These are phyloP conservation scores for Cenchrus purpureus DNA, from an alignment of 176 grass and related monocot species.

Conservation along the genomic window DNA sequence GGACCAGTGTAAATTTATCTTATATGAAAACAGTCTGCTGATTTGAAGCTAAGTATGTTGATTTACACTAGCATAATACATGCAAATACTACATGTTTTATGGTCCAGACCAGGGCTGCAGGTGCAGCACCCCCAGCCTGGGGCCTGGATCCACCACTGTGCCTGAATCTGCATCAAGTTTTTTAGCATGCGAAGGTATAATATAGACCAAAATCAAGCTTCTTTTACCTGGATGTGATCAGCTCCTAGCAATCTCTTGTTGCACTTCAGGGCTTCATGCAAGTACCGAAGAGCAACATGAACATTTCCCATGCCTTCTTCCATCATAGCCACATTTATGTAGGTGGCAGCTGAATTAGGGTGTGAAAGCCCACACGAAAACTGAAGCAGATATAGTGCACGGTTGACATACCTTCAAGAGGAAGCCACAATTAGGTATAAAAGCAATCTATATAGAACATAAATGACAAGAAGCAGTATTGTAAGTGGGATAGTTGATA, in stretches of 20 bases:
- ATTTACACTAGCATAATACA: no score
- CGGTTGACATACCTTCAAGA: constrained; percentile 93
- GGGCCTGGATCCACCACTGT: no score
- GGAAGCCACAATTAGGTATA: constrained; percentile 32
- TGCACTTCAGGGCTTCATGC: constrained; percentile 99
- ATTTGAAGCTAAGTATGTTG: no score
- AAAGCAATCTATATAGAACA: constrained; percentile 12
- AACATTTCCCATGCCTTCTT: constrained; percentile 99
- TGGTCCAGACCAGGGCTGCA: no score
- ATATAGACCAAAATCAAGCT: background rate
- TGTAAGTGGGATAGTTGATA: background rate
- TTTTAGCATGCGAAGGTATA: background rate
- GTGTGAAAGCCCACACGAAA: constrained; percentile 94
- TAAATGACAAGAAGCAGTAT: no score
- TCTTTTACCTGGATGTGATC: constrained; percentile 96
- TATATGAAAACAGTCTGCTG: no score
- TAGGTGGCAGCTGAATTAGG: constrained; percentile 99
- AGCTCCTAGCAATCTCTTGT: constrained; percentile 91
- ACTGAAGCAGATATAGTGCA: constrained; percentile 96
- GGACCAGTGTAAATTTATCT: no score
- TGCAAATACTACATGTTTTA: no score
- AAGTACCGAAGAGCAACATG: constrained; percentile 95
- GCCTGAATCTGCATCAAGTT: background rate
- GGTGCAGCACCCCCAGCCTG: no score
- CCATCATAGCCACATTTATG: constrained; percentile 99